These are phyloP conservation scores for Russula sp. DNA, from an alignment of 768 basidiomycete species.

Conservation along the genomic window DNA sequence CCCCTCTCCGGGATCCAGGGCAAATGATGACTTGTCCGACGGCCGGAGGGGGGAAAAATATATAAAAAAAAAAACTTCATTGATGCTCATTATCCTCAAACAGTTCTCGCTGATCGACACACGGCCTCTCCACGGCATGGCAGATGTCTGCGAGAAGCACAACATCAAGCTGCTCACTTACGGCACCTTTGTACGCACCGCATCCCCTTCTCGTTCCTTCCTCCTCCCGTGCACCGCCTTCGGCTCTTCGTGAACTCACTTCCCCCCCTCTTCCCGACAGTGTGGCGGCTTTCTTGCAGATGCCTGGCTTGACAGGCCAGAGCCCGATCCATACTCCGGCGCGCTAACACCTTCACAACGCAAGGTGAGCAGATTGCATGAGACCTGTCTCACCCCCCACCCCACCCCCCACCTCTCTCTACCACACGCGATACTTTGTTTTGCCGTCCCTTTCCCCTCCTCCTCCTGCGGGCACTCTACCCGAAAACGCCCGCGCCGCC, in stretches of 20 bases:
- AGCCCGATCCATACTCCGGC: conserved; percentile 66
- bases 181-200: conserved; percentile 60
- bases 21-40: not conserved
- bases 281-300: conserved; percentile 82
- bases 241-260: conserved; percentile 7
- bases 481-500: not conserved
- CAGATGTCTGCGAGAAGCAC: conserved; percentile 68
- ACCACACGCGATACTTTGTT: not conserved
- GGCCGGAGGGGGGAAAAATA: not conserved
- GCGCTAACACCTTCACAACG: conserved; percentile 75
- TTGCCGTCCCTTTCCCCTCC: not conserved
- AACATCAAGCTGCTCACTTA: conserved; percentile 72
- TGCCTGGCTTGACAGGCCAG: conserved; percentile 59
- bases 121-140: conserved; percentile 71
- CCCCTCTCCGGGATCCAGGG: not conserved
- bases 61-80: not conserved
- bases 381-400: not conserved
- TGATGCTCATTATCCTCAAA: not conserved
- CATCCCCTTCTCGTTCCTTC: conserved; percentile 3
- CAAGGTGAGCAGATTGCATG: conserved; percentile 40
- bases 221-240: conserved; percentile 9
- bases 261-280: conserved; percentile 33
- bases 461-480: not conserved
- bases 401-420: not conserved
- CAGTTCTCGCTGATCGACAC: conserved; percentile 82